Evolutionary conservation across 1,284 basidiomycete genomes (phyloP), one percentile per base, ranked within the genome.

Genomic region (Trichosporon asahii): DNA sequence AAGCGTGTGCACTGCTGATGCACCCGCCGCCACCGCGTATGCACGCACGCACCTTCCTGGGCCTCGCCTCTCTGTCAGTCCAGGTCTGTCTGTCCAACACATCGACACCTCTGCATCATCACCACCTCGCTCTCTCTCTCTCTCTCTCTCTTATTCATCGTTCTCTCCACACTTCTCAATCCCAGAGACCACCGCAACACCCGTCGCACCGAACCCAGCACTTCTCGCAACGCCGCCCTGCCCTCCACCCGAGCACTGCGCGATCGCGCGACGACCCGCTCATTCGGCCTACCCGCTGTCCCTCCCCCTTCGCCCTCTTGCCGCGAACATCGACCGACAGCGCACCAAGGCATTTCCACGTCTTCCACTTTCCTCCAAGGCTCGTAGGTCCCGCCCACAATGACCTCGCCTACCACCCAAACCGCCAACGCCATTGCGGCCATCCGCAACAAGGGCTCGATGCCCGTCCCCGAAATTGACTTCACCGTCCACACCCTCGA

Each of bases 401-500:
- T 80, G 79, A 75, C 80, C 23, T 78, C 80, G 29, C 79, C 80
- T 33, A 70, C 68, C 29, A 79, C 79, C 49, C 80, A 83, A 68
- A 79, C 77, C 29, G 77, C 77, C 64, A 83, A 83, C 68, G 83
- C 81, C 65, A 80, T 83, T 44, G 78, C 79, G 15, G 80, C 79
- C 18, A 82, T 82, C 68, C 76, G 71, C 53, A 79, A 80, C 68
- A 74, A 80, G 64, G 65, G 73, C 64, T 80, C 79, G 76, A 81
- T 86, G n/a, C 85, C 87, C 44, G 80, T 89, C 15, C 89, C 88
- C 49, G 88, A 89, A 69, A 88, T 94, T 81, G 94, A 96, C 86
- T 95, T 91, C 78, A 94, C 94, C 15, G 90, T 90, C 78, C 93
- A 96, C 83, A 87, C 89, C 74, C 89, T 95, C 73, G 94, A 96